phyloP scores from a whole-genome alignment of 2,329 filamentous ascomycete genomes.

The Anisogramma anomala region DNA sequence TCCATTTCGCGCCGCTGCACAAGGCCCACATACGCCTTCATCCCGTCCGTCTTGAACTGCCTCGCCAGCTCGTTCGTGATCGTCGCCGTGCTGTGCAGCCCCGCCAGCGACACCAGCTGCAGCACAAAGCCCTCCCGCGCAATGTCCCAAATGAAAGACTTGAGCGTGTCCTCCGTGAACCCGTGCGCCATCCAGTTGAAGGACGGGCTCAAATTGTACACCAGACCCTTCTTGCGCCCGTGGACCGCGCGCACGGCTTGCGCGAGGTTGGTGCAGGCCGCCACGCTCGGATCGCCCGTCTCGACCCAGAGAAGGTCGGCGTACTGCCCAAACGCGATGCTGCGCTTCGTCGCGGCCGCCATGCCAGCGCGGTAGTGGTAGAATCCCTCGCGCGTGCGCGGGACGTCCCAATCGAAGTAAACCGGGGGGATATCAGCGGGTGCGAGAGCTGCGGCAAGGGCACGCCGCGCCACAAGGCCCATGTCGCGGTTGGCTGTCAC shows the following conservation, averaged over 20 bases:
- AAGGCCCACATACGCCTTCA: conserved; percentile 94
- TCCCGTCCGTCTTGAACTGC: conserved; percentile 79
- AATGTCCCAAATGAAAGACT: conserved; percentile 93
- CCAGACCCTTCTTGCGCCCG: conserved; percentile 68
- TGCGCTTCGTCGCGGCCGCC: conserved; percentile 80
- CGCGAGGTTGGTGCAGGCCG: conserved; percentile 64
- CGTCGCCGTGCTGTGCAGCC: conserved; percentile 53
- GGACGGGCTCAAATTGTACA: conserved; percentile 91
- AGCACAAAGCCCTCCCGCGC: conserved; percentile 72
- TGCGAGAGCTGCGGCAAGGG: conserved; percentile 57
- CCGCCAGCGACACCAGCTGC: conserved; percentile 56
- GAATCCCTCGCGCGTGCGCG: conserved; percentile 84
- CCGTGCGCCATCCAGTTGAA: conserved; percentile 99
- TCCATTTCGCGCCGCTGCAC: conserved; percentile 88
- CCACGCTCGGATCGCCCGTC: conserved; percentile 77
- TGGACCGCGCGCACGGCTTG: conserved; percentile 57
- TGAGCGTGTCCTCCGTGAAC: conserved; percentile 70
- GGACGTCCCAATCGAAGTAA: conserved; percentile 82
- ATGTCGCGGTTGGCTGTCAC: conserved; percentile 56
- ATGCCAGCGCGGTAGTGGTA: conserved; percentile 85
- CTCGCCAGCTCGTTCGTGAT: conserved; percentile 63
- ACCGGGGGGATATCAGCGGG: conserved; percentile 44
- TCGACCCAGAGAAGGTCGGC: conserved; percentile 96
- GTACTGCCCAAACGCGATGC: conserved; percentile 80
- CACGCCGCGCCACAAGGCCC: conserved; percentile 66